Evolutionary conservation across 2,329 filamentous ascomycete species (phyloP).

Genomic region (Gliomastix tumulicola): DNA sequence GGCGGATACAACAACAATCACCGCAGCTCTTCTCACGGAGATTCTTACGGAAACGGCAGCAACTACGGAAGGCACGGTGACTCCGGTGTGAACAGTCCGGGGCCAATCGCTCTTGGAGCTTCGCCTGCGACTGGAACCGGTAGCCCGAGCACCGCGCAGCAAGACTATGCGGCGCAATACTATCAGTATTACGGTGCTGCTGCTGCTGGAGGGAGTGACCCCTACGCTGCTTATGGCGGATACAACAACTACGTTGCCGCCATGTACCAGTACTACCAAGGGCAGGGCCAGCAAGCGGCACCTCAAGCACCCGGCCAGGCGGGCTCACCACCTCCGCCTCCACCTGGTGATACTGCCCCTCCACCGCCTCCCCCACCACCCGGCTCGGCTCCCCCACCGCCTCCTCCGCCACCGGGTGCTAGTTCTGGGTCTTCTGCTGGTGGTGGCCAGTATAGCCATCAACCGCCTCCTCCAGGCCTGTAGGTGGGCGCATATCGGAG

Average conservation of each 20-base stretch:
- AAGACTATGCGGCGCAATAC: constrained; percentile 79
- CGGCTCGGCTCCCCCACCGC: constrained; percentile 46
- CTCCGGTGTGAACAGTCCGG: constrained; percentile 25
- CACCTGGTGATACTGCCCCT: constrained; percentile 52
- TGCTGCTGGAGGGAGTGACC: no score
- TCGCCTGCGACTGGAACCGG: constrained; percentile 18
- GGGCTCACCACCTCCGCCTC: constrained; percentile 42
- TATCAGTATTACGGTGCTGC: constrained; percentile 74
- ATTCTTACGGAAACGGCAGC: constrained; percentile 18
- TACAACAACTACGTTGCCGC: constrained; percentile 70
- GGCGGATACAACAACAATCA: constrained; percentile 25
- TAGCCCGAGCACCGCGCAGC: constrained; percentile 14
- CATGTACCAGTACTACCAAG: constrained; percentile 68
- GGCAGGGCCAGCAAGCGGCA: constrained; percentile 22
- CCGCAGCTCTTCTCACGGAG: constrained; percentile 15
- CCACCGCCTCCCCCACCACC: constrained; percentile 53
- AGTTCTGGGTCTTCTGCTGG: constrained; percentile 43
- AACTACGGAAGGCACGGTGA: constrained; percentile 17
- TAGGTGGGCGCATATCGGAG: no score
- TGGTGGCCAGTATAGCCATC: constrained; percentile 53
- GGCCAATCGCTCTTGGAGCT: no score
- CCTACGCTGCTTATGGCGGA: constrained; percentile 86
- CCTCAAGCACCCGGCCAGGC: constrained; percentile 11
- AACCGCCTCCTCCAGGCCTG: constrained; percentile 54
- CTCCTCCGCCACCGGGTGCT: constrained; percentile 16